Base-by-base conservation (phyloP, 1,139 yeast species). In the Saccharomyces uvarum region DNA sequence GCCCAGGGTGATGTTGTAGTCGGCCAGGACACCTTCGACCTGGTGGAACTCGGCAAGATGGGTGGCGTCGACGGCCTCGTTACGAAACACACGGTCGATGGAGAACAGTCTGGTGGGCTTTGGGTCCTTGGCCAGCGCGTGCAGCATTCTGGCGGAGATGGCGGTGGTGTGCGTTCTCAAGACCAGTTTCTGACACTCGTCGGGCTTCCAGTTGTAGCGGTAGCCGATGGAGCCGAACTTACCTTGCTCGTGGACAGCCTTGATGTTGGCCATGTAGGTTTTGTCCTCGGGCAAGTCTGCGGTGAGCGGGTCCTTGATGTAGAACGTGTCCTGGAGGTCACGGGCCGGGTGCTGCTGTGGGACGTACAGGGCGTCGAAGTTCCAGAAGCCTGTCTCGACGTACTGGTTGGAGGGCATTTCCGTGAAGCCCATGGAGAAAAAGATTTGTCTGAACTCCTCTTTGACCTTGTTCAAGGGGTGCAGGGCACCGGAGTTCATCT, bases 311-410 rank as follows among this genome's bases (percentile, higher is more conserved):
- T 93, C 97, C 72, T 90, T 91, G 75, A 95, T 80, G 75, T 93
- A 93, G 77, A 93, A 93, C 56, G 99, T 93, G 74, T 93, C 99
- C 75, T 93, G 99, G 71, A 93, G 79, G 72, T 93, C 99, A 78
- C 99, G 87, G 51, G 99, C 99, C 32, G 99, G 99, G 76, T 93
- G 99, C 76, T 93, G 98, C 77, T 93, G 99, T 55, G 99, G 99
- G 54, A 93, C 99, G 68, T 77, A 93, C 66, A 93, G 79, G 3
- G 99, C 82, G 72, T 93, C 99, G 70, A 93, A 93, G 75, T 95
- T 93, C 99, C 99, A 93, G 83, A 95, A 93, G 9, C 99, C 98
- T 28, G 95, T 81, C 70, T 93, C 99, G 54, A 95, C 99, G 70
- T 90, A 93, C 74, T 91, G 97, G 72, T 91, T 91, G 21, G 99